These are phyloP conservation scores for Solanum pimpinellifolium DNA, from an alignment of 257 asterid species.

Conservation along the genomic window DNA sequence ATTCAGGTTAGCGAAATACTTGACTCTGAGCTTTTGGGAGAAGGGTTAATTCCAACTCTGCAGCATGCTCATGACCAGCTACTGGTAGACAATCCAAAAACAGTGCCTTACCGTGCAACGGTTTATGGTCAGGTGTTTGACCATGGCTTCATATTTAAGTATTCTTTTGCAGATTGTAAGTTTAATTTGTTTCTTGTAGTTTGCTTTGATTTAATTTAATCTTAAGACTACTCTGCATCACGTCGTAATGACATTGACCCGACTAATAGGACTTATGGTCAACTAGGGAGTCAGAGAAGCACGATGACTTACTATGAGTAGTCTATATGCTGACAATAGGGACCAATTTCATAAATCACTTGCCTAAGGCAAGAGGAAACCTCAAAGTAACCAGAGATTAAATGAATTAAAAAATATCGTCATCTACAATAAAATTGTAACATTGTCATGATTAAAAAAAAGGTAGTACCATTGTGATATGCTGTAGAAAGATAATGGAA, in stretches of 20 bases:
- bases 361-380: background rate
- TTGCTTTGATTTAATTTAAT: background rate
- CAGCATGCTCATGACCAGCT: conserved; percentile 96
- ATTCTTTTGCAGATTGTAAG: background rate
- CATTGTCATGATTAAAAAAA: background rate
- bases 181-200: background rate
- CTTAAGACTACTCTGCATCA: background rate
- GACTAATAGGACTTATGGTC: background rate
- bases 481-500: background rate
- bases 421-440: background rate
- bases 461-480: background rate
- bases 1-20: conserved; percentile 90
- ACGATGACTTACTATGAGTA: background rate
- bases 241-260: background rate
- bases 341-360: background rate
- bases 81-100: conserved; percentile 63
- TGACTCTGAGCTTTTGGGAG: conserved; percentile 90
- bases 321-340: background rate
- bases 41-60: conserved; percentile 91
- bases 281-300: background rate
- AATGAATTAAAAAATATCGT: background rate
- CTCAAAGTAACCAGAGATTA: background rate
- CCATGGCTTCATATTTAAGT: background rate
- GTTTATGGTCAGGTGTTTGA: conserved; percentile 75
- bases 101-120: conserved; percentile 82